These are phyloP conservation scores for Entonaema liquescens DNA, from an alignment of 495 filamentous ascomycete genomes.

Conservation along the genomic window DNA sequence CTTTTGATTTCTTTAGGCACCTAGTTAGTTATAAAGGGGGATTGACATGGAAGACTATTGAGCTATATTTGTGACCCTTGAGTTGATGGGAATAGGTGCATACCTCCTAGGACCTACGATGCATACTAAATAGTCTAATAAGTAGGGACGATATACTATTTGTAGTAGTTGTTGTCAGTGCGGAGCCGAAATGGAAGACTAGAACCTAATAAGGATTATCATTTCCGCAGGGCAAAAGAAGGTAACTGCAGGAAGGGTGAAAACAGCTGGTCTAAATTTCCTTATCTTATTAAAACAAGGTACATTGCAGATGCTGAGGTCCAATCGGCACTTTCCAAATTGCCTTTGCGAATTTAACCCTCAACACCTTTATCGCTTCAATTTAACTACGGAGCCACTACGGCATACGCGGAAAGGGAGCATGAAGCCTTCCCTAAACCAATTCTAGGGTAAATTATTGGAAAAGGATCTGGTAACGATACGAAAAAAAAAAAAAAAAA, in stretches of 20 bases:
- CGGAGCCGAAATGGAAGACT: background rate
- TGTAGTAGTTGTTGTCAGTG: background rate
- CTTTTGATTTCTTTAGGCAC: background rate
- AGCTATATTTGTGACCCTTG: background rate
- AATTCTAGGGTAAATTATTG: background rate
- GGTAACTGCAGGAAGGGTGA: background rate
- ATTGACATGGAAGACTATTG: background rate
- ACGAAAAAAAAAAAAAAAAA: background rate
- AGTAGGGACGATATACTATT: background rate
- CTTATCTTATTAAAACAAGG: conserved; percentile 1
- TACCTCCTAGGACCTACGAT: too few relatives aligned
- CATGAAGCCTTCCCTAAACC: conserved; percentile 15
- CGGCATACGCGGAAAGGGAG: conserved; percentile 7
- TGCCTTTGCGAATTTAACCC: conserved; percentile 10
- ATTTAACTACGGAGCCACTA: conserved; percentile 14
- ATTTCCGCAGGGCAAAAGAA: conserved; percentile 16
- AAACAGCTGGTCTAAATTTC: background rate
- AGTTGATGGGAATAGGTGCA: background rate
- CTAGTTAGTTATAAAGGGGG: background rate
- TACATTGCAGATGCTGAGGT: background rate
- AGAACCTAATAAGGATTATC: conserved; percentile 11
- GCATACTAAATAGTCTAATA: background rate
- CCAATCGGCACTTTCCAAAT: conserved; percentile 22
- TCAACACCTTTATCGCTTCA: conserved; percentile 26
- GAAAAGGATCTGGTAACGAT: background rate